Evolutionary conservation across 306 rosid species (phyloP).

Genomic region (Vicia sativa): DNA sequence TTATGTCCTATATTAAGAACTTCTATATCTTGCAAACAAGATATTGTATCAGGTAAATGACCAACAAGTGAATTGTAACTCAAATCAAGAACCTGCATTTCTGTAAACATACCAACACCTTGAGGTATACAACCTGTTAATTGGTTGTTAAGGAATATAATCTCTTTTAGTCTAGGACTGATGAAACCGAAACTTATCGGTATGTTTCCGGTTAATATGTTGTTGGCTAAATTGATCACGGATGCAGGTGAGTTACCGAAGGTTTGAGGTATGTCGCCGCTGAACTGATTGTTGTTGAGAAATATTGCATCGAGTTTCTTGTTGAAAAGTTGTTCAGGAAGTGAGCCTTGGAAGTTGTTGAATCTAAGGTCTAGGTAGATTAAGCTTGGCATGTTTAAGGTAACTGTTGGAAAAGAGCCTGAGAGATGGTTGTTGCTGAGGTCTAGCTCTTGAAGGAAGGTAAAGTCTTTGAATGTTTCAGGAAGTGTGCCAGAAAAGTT

Average conservation of each 20-base stretch:
- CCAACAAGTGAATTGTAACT: slow-evolving; percentile 83
- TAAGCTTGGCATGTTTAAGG: slow-evolving; percentile 64
- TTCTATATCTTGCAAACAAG: slow-evolving; percentile 68
- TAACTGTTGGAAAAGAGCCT: slow-evolving; percentile 66
- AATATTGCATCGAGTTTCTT: slow-evolving; percentile 75
- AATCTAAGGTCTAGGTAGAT: slow-evolving; percentile 87
- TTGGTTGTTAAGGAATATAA: slow-evolving; percentile 72
- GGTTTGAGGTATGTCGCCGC: slow-evolving; percentile 74
- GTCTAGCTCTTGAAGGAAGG: slow-evolving; percentile 70
- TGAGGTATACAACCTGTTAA: slow-evolving; percentile 89
- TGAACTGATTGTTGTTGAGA: slow-evolving; percentile 78
- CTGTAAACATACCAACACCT: slow-evolving; percentile 77
- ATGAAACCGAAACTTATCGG: slow-evolving; percentile 74
- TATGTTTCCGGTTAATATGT: slow-evolving; percentile 65
- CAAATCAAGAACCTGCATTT: slow-evolving; percentile 77
- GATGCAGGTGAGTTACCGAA: slow-evolving; percentile 92
- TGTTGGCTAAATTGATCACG: slow-evolving; percentile 81
- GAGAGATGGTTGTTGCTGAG: slow-evolving; percentile 88
- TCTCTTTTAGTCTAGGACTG: slow-evolving; percentile 64
- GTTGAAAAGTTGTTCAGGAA: slow-evolving; percentile 71
- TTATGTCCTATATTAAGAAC: slow-evolving; percentile 82
- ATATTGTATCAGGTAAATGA: slow-evolving; percentile 81
- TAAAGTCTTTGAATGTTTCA: slow-evolving; percentile 57
- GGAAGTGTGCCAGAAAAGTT: slow-evolving; percentile 74
- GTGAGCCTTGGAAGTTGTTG: slow-evolving; percentile 70